These are phyloP conservation scores for Fagus crenata DNA, from an alignment of 306 rosid genomes.

Conservation along the genomic window DNA sequence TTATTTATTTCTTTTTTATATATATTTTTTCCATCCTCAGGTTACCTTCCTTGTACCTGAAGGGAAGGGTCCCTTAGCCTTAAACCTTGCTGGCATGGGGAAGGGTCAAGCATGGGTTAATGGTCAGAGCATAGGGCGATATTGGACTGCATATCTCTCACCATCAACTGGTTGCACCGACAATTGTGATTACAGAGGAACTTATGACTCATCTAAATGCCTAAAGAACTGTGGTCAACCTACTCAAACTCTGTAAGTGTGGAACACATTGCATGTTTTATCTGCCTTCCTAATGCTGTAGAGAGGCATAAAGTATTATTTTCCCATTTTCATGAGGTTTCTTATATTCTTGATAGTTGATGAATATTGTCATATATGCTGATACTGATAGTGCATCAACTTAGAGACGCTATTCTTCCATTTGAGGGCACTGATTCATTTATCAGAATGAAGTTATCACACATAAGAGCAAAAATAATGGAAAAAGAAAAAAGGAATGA, in stretches of 20 bases:
- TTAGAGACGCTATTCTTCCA: no score
- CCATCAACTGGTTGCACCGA: background rate
- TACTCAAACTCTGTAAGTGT: background rate
- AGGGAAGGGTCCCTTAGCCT: background rate
- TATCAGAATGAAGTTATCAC: no score
- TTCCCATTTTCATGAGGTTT: no score
- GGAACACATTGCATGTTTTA: background rate
- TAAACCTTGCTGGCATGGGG: background rate
- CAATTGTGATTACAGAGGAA: background rate
- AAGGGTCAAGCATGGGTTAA: background rate
- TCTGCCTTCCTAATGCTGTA: no score
- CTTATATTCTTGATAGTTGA: no score
- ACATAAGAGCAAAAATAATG: no score
- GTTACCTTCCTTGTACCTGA: background rate
- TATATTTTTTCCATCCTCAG: background rate
- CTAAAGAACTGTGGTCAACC: background rate
- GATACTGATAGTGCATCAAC: no score
- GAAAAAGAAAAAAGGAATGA: no score
- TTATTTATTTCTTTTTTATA: no score
- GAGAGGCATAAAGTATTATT: no score
- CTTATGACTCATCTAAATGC: background rate
- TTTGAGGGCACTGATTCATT: no score
- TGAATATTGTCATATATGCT: no score
- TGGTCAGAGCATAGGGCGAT: background rate
- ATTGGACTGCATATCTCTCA: background rate